These are phyloP conservation scores for Clonostachys byssicola DNA, from an alignment of 2,329 filamentous ascomycete genomes.

Conservation along the genomic window DNA sequence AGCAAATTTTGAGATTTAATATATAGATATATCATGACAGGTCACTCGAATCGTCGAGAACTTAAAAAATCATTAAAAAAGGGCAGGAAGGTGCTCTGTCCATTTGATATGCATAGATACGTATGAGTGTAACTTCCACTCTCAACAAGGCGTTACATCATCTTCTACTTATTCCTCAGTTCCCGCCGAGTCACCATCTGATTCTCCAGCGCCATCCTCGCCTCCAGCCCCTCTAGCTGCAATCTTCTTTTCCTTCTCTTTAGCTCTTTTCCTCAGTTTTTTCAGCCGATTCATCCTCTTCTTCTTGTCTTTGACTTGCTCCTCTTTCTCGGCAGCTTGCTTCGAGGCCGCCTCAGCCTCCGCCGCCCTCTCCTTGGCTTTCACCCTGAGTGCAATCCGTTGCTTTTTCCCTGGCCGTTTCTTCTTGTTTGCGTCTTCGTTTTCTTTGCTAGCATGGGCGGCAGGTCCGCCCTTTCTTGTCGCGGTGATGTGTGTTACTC, in stretches of 20 bases:
- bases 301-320: constrained; percentile 57
- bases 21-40: no score
- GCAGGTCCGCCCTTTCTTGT: constrained; percentile 16
- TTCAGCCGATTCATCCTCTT: constrained; percentile 56
- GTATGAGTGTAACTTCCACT: no score
- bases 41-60: no score
- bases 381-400: constrained; percentile 45
- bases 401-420: constrained; percentile 54
- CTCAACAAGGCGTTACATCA: no score
- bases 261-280: constrained; percentile 54
- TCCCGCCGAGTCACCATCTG: no score
- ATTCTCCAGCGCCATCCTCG: constrained; percentile 1
- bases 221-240: constrained; percentile 13
- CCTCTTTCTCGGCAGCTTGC: constrained; percentile 34
- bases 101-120: no score
- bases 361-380: constrained; percentile 31
- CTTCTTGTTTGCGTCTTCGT: constrained; percentile 18
- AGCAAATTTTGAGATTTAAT: no score
- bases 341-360: constrained; percentile 31
- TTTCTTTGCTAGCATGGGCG: constrained; percentile 9
- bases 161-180: no score
- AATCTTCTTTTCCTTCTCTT: constrained; percentile 52
- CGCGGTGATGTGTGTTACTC: constrained; percentile 39
- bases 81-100: no score
- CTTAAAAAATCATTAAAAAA: no score